These are phyloP conservation scores for Xylaria longipes DNA, from an alignment of 495 filamentous ascomycete genomes.

Conservation along the genomic window DNA sequence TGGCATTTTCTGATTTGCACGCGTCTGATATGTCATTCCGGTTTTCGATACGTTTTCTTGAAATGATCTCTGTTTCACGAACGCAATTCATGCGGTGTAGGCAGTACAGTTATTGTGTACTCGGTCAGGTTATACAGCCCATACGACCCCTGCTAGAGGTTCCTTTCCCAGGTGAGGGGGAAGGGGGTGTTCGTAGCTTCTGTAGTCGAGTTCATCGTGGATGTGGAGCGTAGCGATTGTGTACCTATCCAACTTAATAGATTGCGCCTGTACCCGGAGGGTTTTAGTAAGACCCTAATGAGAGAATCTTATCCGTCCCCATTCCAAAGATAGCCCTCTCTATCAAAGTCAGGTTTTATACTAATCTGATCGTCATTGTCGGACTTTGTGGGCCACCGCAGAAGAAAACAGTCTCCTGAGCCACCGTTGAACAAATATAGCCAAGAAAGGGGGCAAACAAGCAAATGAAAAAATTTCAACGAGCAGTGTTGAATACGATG, in stretches of 20 bases:
- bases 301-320: constrained; percentile 9
- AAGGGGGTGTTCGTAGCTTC: too few relatives aligned
- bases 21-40: not conserved
- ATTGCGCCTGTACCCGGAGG: too few relatives aligned
- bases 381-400: not conserved
- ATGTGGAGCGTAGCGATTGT: too few relatives aligned
- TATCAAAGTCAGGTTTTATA: not conserved
- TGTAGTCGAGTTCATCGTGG: too few relatives aligned
- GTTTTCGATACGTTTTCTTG: not conserved
- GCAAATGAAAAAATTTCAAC: not conserved
- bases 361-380: constrained; percentile 3
- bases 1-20: not conserved
- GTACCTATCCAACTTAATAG: too few relatives aligned
- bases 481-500: not conserved
- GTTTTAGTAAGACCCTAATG: too few relatives aligned
- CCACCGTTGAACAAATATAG: not conserved
- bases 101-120: not conserved
- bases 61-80: not conserved
- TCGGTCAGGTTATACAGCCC: not conserved
- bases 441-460: not conserved
- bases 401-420: not conserved
- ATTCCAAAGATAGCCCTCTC: too few relatives aligned
- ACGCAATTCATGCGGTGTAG: not conserved
- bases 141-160: too few relatives aligned
- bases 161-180: too few relatives aligned